phyloP scores from a whole-genome alignment of 2,329 filamentous ascomycete species.

The Sporothrix brasiliensis region DNA sequence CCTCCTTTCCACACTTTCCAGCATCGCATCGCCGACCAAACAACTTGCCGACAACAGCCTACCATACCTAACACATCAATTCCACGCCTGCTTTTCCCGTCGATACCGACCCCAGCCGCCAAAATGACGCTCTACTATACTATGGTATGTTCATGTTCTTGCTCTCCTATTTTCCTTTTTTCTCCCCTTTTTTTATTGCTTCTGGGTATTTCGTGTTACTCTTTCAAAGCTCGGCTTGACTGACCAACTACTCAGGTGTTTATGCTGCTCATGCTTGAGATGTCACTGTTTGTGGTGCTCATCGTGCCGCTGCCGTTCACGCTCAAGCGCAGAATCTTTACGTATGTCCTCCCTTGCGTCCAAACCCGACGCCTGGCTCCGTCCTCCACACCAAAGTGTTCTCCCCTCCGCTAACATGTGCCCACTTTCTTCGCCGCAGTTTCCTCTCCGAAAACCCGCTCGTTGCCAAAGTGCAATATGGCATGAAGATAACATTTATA shows the following conservation, averaged over 20 bases:
- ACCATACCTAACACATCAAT: neutral
- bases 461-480: constrained; percentile 94
- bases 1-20: neutral
- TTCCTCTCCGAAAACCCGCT: constrained; percentile 89
- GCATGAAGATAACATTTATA: constrained; percentile 98
- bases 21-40: neutral
- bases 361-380: neutral
- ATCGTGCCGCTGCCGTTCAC: constrained; percentile 88
- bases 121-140: constrained; percentile 64
- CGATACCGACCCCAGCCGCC: constrained; percentile 35
- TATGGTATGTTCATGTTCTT: constrained; percentile 46
- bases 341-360: constrained; percentile 45
- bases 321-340: constrained; percentile 81
- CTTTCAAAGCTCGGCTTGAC: constrained; percentile 14
- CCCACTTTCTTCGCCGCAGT: constrained; percentile 46
- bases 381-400: neutral
- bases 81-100: neutral
- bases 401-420: neutral
- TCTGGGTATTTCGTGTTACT: neutral
- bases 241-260: constrained; percentile 64
- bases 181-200: neutral
- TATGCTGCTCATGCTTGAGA: constrained; percentile 78
- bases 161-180: neutral
- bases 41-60: neutral
- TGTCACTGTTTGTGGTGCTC: constrained; percentile 76